Percentiles rank a stretch among this genome's conserved stretches.
phyloP scores from a whole-genome alignment of 2,329 filamentous ascomycete species.

The Cytospora mali region DNA sequence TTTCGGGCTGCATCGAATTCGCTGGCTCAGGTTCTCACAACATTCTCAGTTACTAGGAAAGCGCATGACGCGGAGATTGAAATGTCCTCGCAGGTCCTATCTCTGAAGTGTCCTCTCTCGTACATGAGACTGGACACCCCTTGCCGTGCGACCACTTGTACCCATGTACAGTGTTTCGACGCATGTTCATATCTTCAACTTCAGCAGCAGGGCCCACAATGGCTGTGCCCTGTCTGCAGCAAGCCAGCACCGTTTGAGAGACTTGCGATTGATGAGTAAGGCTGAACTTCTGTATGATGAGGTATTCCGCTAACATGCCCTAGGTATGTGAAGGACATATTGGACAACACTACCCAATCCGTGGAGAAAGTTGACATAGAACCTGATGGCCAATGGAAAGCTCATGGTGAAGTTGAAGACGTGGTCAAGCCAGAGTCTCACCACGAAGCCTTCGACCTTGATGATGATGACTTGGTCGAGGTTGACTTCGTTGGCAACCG shows the following conservation, averaged over 20 bases:
- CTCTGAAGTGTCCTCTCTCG: conserved; percentile 88
- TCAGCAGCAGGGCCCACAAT: conserved; percentile 94
- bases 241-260: conserved; percentile 79
- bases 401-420: conserved; percentile 40
- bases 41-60: conserved; percentile 68
- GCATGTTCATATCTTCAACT: conserved; percentile 88
- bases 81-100: conserved; percentile 84
- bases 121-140: conserved; percentile 80
- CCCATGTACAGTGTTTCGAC: conserved; percentile 94
- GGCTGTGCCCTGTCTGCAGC: conserved; percentile 94
- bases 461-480: conserved; percentile 56
- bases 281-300: conserved; percentile 22
- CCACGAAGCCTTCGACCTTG: conserved; percentile 36
- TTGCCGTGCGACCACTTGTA: conserved; percentile 77
- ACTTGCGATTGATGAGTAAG: conserved; percentile 84
- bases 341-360: conserved; percentile 69
- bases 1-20: conserved; percentile 30
- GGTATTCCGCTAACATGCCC: conserved; percentile 27
- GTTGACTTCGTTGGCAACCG: conserved; percentile 41
- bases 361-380: conserved; percentile 89
- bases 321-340: conserved; percentile 85
- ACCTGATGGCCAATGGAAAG: conserved; percentile 77
- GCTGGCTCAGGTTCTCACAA: conserved; percentile 27
- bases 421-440: conserved; percentile 35
- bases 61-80: conserved; percentile 88